A percentile compares a stretch with the other conserved stretches of the same genome.
Evolutionary conservation across 2,329 filamentous ascomycete genomes (phyloP).

Genomic region (Beauveria bassiana): DNA sequence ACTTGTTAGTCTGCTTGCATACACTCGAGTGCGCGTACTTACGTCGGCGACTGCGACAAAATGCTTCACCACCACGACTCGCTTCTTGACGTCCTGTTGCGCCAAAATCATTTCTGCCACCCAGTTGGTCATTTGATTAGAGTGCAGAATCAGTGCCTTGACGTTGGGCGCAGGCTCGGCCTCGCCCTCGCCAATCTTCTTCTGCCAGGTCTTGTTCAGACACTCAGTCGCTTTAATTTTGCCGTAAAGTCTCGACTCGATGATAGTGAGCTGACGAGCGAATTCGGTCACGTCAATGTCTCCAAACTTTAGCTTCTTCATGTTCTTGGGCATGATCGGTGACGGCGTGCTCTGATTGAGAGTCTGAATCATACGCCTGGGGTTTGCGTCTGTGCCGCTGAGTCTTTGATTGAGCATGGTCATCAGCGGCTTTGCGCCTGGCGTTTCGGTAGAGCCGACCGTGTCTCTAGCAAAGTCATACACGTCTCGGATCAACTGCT

Average conservation of each 20-base stretch:
- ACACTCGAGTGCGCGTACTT: constrained; percentile 30
- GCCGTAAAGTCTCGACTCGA: constrained; percentile 87
- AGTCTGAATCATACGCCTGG: constrained; percentile 80
- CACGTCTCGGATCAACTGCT: constrained; percentile 77
- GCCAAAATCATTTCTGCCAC: constrained; percentile 98
- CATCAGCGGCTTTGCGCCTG: constrained; percentile 77
- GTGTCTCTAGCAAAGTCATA: constrained; percentile 87
- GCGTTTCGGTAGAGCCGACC: constrained; percentile 87
- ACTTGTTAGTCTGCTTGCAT: constrained; percentile 13
- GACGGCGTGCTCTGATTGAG: constrained; percentile 73
- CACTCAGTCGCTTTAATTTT: constrained; percentile 96
- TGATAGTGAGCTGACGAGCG: constrained; percentile 93
- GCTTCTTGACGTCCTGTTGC: constrained; percentile 89
- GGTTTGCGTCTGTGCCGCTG: constrained; percentile 77
- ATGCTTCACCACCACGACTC: constrained; percentile 96
- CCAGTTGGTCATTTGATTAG: constrained; percentile 98
- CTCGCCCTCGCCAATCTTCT: constrained; percentile 76
- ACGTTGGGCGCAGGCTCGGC: constrained; percentile 87
- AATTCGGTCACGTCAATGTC: constrained; percentile 96
- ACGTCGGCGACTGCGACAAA: constrained; percentile 95
- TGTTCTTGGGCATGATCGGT: constrained; percentile 94
- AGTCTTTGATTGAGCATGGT: constrained; percentile 82
- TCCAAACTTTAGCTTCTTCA: constrained; percentile 98
- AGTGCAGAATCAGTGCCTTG: constrained; percentile 92
- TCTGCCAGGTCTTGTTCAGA: constrained; percentile 98